phyloP scores from a whole-genome alignment of 139 green algal genomes.

The Auxenochlorella pyrenoidosa region DNA sequence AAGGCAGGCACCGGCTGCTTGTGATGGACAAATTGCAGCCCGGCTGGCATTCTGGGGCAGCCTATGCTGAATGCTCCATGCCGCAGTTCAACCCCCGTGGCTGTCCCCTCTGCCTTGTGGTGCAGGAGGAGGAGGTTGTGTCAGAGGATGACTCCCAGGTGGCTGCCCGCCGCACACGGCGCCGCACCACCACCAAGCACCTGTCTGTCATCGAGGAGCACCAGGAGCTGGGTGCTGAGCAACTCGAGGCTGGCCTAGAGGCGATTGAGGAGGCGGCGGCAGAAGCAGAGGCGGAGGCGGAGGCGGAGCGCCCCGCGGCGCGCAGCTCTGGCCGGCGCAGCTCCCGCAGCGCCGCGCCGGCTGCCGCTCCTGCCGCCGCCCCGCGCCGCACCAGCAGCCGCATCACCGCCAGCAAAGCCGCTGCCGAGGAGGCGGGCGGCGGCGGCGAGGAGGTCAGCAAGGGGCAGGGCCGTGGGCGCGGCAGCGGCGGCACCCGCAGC shows the following conservation, averaged over 20 bases:
- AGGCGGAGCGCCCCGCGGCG: not conserved
- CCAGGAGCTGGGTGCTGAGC: not conserved
- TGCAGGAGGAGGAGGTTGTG: not conserved
- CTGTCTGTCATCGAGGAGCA: slow-evolving; percentile 22
- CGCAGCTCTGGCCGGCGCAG: not conserved
- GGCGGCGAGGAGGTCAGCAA: not conserved
- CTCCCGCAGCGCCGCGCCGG: not conserved
- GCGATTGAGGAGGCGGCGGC: not conserved
- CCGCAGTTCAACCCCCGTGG: too few relatives aligned
- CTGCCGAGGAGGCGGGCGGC: not conserved
- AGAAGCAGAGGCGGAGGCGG: not conserved
- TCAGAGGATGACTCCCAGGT: slow-evolving; percentile 23
- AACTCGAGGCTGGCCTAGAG: not conserved
- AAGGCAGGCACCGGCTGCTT: not conserved
- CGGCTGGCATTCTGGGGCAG: too few relatives aligned
- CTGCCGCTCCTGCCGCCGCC: not conserved
- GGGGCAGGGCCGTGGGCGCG: not conserved
- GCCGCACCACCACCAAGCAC: slow-evolving; percentile 19
- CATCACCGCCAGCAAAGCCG: not conserved
- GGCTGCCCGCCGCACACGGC: not conserved
- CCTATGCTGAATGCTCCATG: too few relatives aligned
- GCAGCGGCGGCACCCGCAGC: slow-evolving; percentile 20
- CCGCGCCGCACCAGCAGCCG: slow-evolving; percentile 22
- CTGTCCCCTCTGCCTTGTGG: too few relatives aligned
- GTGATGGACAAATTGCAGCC: too few relatives aligned